A percentile compares a stretch with the other conserved stretches of the same genome.
Conservation (phyloP, 78 protist genomes). For the Dictyostelium intermedium region DNA sequence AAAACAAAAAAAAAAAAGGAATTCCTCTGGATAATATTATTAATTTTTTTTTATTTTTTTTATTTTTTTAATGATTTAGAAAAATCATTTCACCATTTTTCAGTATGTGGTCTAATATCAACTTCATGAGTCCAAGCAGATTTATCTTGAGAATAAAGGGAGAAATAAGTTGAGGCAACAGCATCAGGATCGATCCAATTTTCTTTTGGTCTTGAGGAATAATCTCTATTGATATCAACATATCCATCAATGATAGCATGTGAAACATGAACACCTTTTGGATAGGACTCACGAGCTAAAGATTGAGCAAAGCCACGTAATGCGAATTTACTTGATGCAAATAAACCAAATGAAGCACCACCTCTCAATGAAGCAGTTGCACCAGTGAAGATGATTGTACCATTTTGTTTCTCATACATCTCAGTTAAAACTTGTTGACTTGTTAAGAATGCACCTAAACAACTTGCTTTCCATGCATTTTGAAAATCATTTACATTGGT, state of each 20-base stretch:
- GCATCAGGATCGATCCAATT: neutral
- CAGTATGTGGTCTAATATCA: conserved; percentile 57
- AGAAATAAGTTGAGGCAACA: conserved; percentile 54
- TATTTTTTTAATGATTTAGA: too few species aligned
- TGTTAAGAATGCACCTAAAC: conserved; percentile 56
- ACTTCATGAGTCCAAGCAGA: conserved; percentile 78
- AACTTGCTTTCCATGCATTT: neutral
- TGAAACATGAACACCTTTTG: conserved; percentile 82
- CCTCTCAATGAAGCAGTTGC: conserved; percentile 84
- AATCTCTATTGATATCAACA: conserved; percentile 50
- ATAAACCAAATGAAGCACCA: conserved; percentile 18
- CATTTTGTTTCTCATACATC: conserved; percentile 52
- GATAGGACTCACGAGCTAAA: conserved; percentile 70
- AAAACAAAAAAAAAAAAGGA: too few species aligned
- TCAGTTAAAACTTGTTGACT: conserved; percentile 65
- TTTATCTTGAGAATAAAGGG: conserved; percentile 54
- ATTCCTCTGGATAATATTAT: too few species aligned
- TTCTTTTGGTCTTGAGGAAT: conserved; percentile 30
- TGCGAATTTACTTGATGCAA: conserved; percentile 74
- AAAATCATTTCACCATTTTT: conserved; percentile 58
- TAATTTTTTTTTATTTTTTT: too few species aligned
- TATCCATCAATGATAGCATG: conserved; percentile 79
- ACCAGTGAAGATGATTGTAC: conserved; percentile 82
- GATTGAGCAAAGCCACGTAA: conserved; percentile 79
- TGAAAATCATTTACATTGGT: conserved; percentile 7